phyloP scores from a whole-genome alignment of 306 rosid species.

The Rubus idaeus region DNA sequence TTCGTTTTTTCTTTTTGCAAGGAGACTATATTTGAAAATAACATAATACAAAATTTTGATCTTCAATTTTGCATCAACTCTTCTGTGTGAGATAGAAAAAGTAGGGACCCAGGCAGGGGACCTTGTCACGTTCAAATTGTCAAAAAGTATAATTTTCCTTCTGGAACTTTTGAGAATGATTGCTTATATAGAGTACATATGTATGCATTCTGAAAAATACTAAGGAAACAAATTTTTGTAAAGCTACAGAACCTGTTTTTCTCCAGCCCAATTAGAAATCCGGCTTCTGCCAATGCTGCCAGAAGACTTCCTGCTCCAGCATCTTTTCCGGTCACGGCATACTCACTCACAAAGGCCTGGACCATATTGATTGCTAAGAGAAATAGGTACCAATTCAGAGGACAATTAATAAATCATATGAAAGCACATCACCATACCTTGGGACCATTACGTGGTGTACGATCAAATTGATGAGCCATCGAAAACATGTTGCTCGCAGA shows the following conservation, averaged over 20 bases:
- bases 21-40: not conserved
- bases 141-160: not conserved
- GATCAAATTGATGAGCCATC: constrained; percentile 51
- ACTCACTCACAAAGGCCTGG: constrained; percentile 95
- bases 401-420: constrained; percentile 13
- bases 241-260: constrained; percentile 64
- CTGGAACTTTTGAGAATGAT: not conserved
- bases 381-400: not conserved
- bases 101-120: not conserved
- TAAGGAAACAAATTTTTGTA: not conserved
- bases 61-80: not conserved
- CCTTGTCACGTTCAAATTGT: not conserved
- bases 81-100: not conserved
- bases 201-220: not conserved
- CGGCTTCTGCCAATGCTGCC: constrained; percentile 87
- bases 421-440: constrained; percentile 38
- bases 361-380: constrained; percentile 21
- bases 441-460: constrained; percentile 52
- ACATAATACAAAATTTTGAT: not conserved
- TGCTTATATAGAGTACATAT: not conserved
- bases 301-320: constrained; percentile 89
- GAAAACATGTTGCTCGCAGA: constrained; percentile 69
- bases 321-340: constrained; percentile 74
- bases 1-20: not conserved
- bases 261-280: constrained; percentile 81